A percentile compares a stretch with the other conserved stretches of the same genome.
Conservation (phyloP, 2,329 filamentous ascomycete genomes). For the Curvularia sp. region DNA sequence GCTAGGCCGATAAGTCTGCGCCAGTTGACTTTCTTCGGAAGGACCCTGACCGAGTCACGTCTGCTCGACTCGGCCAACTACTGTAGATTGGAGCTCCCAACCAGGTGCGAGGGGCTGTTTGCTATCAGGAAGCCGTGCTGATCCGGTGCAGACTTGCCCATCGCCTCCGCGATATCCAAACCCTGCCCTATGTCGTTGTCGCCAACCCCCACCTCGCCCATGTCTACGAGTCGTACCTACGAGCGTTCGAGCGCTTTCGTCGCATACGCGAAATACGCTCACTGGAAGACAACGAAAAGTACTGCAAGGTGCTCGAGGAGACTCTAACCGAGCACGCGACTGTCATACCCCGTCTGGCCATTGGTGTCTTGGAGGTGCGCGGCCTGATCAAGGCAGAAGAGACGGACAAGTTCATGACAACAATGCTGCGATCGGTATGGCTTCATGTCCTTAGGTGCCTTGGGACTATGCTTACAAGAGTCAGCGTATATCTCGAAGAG, state of each 20-base stretch:
- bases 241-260: slow-evolving; percentile 91
- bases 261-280: slow-evolving; percentile 83
- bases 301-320: slow-evolving; percentile 80
- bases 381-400: slow-evolving; percentile 80
- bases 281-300: slow-evolving; percentile 85
- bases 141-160: slow-evolving; percentile 74
- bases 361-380: slow-evolving; percentile 91
- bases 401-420: slow-evolving; percentile 95
- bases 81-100: slow-evolving; percentile 91
- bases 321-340: slow-evolving; percentile 87
- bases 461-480: slow-evolving; percentile 11
- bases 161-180: slow-evolving; percentile 95
- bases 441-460: accelerated
- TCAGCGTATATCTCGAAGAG: slow-evolving; percentile 89
- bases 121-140: slow-evolving; percentile 12
- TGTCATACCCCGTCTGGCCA: slow-evolving; percentile 92
- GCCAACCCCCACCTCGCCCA: slow-evolving; percentile 93
- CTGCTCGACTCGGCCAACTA: slow-evolving; percentile 97
- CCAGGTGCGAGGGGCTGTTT: slow-evolving; percentile 61
- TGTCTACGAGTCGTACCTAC: slow-evolving; percentile 96
- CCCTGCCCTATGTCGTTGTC: slow-evolving; percentile 91
- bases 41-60: slow-evolving; percentile 86
- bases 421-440: slow-evolving; percentile 82
- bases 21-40: slow-evolving; percentile 96
- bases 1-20: slow-evolving; percentile 94